phyloP scores from a whole-genome alignment of 225 moss, liverwort and hornwort genomes.

The Sphagnum contortum region DNA sequence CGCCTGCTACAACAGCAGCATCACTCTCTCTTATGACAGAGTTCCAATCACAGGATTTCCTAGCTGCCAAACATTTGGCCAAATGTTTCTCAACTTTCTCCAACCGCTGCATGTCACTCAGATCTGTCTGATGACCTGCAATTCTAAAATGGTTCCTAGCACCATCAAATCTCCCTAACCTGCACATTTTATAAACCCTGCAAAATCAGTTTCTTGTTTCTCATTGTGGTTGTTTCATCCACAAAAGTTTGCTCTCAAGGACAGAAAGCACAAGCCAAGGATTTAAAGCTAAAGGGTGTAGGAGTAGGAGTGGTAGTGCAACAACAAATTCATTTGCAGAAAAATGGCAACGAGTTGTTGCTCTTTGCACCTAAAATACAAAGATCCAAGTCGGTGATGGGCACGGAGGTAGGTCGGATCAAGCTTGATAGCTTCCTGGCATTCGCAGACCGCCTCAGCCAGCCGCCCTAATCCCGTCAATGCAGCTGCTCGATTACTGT shows the following conservation, averaged over 20 bases:
- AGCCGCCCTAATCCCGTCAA: conserved; percentile 71
- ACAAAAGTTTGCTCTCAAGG: too few species aligned
- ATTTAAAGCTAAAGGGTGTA: too few species aligned
- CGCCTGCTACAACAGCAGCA: conserved; percentile 82
- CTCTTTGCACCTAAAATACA: conserved; percentile 40
- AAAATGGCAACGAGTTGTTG: too few species aligned
- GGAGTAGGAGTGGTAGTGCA: too few species aligned
- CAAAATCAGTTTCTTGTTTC: too few species aligned
- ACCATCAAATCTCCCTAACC: conserved; percentile 61
- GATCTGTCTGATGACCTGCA: conserved; percentile 52
- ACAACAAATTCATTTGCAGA: too few species aligned
- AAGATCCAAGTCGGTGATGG: conserved; percentile 63
- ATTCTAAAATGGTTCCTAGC: conserved; percentile 68
- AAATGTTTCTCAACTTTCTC: conserved; percentile 73
- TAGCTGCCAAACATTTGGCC: conserved; percentile 53
- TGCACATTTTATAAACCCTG: conserved; percentile 11
- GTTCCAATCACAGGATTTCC: conserved; percentile 61
- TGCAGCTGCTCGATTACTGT: conserved; percentile 85
- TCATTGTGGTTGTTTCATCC: too few species aligned
- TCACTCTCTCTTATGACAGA: conserved; percentile 65
- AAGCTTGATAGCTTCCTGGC: conserved; percentile 63
- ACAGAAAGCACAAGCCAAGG: too few species aligned
- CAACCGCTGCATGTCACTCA: conserved; percentile 57
- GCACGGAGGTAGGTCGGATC: conserved; percentile 64
- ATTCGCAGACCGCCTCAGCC: conserved; percentile 77